A percentile compares a stretch with the other conserved stretches of the same genome.
Conservation (phyloP, 192 early-diverging fungal genomes). For the Physocladia obscura region DNA sequence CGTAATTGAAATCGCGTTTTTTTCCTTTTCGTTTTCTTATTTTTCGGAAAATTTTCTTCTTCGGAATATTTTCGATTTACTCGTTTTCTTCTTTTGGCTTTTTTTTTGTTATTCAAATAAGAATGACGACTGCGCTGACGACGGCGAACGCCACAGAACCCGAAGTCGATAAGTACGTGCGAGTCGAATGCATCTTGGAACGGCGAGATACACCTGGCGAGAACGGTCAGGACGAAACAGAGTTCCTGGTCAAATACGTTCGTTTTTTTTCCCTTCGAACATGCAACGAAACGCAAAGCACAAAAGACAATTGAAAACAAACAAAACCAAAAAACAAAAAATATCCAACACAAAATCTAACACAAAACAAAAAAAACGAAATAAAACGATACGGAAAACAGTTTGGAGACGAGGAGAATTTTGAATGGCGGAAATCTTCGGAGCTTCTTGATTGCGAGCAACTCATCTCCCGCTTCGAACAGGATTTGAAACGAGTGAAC, state of each 20-base stretch:
- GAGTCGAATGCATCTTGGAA: neutral
- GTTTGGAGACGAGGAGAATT: too few species aligned
- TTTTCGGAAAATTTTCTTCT: too few species aligned
- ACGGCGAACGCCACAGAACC: too few species aligned
- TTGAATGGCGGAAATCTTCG: neutral
- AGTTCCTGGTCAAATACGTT: constrained; percentile 7
- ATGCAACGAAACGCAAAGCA: neutral
- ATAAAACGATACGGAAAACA: too few species aligned
- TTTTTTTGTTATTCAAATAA: too few species aligned
- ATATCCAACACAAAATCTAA: neutral
- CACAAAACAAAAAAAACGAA: neutral
- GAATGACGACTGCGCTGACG: too few species aligned
- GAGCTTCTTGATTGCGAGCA: neutral
- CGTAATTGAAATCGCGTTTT: too few species aligned
- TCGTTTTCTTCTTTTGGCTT: too few species aligned
- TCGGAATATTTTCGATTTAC: too few species aligned
- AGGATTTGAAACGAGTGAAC: neutral
- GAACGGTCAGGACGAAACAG: neutral
- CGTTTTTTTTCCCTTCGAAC: neutral
- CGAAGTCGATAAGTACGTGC: too few species aligned
- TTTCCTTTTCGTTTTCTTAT: too few species aligned
- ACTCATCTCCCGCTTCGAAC: too few species aligned
- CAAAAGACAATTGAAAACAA: neutral
- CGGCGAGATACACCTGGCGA: neutral
- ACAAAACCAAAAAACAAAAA: neutral